These are phyloP conservation scores for Escallonia rubra DNA, from an alignment of 129 eudicot species.

Conservation along the genomic window DNA sequence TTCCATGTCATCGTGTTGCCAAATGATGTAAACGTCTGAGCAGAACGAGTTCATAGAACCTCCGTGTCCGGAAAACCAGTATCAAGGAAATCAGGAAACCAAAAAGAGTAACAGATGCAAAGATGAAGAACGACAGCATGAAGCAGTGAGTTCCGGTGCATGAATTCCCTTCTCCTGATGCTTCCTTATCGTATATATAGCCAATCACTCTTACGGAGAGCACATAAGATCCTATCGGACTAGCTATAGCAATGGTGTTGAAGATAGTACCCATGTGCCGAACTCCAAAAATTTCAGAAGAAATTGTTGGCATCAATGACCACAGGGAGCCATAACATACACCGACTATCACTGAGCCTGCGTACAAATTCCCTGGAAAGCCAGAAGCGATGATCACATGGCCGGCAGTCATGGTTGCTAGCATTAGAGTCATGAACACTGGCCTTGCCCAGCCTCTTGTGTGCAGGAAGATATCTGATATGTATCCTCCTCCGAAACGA, in stretches of 20 bases:
- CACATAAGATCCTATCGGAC: constrained; percentile 75
- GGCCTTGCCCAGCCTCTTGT: constrained; percentile 68
- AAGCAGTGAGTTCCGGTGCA: constrained; percentile 81
- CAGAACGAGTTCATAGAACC: constrained; percentile 38
- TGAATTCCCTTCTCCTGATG: constrained; percentile 31
- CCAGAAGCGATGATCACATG: constrained; percentile 68
- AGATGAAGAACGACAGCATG: constrained; percentile 63
- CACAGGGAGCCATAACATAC: constrained; percentile 85
- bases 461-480: constrained; percentile 65
- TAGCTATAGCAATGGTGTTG: constrained; percentile 75
- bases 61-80: constrained; percentile 66
- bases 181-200: constrained; percentile 60
- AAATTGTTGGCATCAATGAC: constrained; percentile 92
- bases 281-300: constrained; percentile 84
- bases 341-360: constrained; percentile 73
- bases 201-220: constrained; percentile 75
- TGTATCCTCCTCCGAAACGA: constrained; percentile 74
- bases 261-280: constrained; percentile 84
- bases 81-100: constrained; percentile 54
- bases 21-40: constrained; percentile 24
- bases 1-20: constrained; percentile 9
- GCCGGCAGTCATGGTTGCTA: constrained; percentile 60
- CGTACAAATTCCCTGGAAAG: constrained; percentile 63
- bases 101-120: constrained; percentile 45
- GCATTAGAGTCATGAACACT: constrained; percentile 49